Evolutionary conservation across 768 basidiomycete species (phyloP), one percentile per base, ranked within the genome.

Genomic region (Sporobolomyces roseus): DNA sequence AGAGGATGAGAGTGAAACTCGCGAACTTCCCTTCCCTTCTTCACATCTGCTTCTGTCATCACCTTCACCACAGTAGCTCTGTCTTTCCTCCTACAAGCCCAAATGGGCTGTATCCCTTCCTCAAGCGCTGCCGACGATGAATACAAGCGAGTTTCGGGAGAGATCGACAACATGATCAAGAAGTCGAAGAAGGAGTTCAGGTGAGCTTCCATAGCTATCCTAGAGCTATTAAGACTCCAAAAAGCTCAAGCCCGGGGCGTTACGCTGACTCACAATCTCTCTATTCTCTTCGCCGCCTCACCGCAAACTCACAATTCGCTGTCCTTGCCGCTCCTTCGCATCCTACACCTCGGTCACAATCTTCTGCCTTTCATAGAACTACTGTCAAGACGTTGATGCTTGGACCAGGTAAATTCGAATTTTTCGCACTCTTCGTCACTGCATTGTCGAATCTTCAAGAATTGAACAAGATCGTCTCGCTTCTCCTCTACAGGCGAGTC

Each of bases 341-440:
- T 55, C 17, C 33, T 36, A 27, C n/a, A n/a, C n/a, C n/a, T 55
- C 54, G 38, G 25, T 38, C 54, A 12, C 23, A 35, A 13, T n/a
- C 33, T 21, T 19, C 25, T 38, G 2, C 16, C 32, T 13, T 32
- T 13, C 3, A 5, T 46, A 68, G 66, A 13, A 27, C 46, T 21
- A 68, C 67, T 10, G 61, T 73, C 43, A 66, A 97, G 83, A 93
- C 94, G 90, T 78, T 97, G 68, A 79, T 98, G 68, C 83, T 98
- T n/a, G 94, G 94, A 62, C 92, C 94, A 66, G 93, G 94, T 80
- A 92, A 94, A 83, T 91, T 89, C 56, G n/a, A 38, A 32, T 29
- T 29, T 41, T 41, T 41, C 38, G 38, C 38, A 41, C 38, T 41
- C 9, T 9, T 41, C 38, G n/a, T n/a, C n/a, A 17, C 38, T 9